Evolutionary conservation across 2,329 filamentous ascomycete genomes (phyloP).

Genomic region (Truncatella angustata): DNA sequence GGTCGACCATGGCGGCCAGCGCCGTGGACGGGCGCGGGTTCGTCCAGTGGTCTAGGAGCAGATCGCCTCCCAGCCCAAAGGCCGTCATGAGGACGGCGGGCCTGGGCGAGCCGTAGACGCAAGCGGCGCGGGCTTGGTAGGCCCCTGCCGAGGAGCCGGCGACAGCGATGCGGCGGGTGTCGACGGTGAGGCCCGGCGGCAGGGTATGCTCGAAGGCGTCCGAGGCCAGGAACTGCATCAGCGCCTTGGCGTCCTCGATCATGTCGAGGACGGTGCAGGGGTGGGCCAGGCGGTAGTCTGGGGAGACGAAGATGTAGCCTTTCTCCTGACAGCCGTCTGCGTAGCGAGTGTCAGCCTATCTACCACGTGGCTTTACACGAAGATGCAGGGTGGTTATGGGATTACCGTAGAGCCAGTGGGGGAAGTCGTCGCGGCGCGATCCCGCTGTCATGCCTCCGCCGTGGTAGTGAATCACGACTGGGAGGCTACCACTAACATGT

Average conservation of each 20-base stretch:
- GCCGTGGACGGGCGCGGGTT: background rate
- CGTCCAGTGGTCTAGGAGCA: constrained; percentile 8
- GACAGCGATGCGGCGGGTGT: background rate
- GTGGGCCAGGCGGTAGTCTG: constrained; percentile 7
- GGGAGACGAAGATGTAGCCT: constrained; percentile 5
- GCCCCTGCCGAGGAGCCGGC: constrained; percentile 4
- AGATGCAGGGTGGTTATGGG: background rate
- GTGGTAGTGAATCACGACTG: constrained; percentile 3
- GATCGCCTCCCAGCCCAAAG: constrained; percentile 1
- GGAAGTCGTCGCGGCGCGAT: constrained; percentile 2
- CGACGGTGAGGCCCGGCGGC: background rate
- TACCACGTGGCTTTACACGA: background rate
- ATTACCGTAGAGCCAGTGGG: background rate
- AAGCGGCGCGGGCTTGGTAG: constrained; percentile 3
- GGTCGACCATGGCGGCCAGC: background rate
- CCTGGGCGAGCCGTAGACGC: background rate
- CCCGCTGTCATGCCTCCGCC: constrained; percentile 7
- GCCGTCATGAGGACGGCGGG: constrained; percentile 6
- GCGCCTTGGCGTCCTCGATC: constrained; percentile 7
- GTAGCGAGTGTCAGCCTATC: background rate
- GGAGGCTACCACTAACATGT: background rate
- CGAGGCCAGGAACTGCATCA: background rate
- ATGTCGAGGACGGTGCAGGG: background rate
- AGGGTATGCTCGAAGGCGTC: background rate
- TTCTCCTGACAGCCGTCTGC: background rate